Conservation (phyloP, 352 stramenopile species). For the Globisporangium rhizosaccharum region DNA sequence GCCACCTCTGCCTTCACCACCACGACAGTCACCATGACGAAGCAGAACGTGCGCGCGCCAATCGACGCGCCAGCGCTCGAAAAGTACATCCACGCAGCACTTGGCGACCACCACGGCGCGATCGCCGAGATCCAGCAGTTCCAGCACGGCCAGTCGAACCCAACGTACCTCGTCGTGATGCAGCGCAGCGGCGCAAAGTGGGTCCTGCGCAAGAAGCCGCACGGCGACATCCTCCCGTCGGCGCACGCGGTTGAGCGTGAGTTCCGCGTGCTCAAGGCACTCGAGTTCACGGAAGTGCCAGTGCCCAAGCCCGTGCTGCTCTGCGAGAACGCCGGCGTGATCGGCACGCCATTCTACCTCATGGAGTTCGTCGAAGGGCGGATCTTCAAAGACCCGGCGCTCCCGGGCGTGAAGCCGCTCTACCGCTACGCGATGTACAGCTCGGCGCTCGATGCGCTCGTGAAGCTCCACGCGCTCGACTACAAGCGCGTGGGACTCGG, state of each 20-base stretch:
- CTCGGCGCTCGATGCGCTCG: conserved; percentile 57
- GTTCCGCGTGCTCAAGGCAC: conserved; percentile 58
- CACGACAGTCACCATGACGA: conserved; percentile 20
- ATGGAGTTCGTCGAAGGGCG: conserved; percentile 78
- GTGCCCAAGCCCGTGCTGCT: conserved; percentile 59
- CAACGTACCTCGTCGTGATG: conserved; percentile 81
- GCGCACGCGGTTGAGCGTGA: conserved; percentile 81
- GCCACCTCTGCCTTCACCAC: background rate
- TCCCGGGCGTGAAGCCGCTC: conserved; percentile 55
- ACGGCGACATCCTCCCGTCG: conserved; percentile 70
- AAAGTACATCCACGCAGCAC: conserved; percentile 38
- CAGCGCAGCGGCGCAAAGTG: conserved; percentile 40
- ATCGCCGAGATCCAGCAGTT: conserved; percentile 75
- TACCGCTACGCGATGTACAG: conserved; percentile 82
- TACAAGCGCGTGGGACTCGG: conserved; percentile 46
- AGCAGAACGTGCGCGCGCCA: conserved; percentile 49
- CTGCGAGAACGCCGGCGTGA: conserved; percentile 50
- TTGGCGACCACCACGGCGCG: conserved; percentile 46
- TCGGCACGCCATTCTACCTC: conserved; percentile 78
- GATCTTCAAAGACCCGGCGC: conserved; percentile 67
- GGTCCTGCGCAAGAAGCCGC: conserved; percentile 83
- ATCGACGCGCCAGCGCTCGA: conserved; percentile 45
- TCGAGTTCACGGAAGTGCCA: conserved; percentile 64
- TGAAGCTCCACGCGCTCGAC: conserved; percentile 61
- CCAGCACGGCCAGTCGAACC: conserved; percentile 83